Percentiles rank a stretch among this genome's conserved stretches.
Conservation (phyloP, 805 yeast species). For the Wilhelminamyces savonicus region DNA sequence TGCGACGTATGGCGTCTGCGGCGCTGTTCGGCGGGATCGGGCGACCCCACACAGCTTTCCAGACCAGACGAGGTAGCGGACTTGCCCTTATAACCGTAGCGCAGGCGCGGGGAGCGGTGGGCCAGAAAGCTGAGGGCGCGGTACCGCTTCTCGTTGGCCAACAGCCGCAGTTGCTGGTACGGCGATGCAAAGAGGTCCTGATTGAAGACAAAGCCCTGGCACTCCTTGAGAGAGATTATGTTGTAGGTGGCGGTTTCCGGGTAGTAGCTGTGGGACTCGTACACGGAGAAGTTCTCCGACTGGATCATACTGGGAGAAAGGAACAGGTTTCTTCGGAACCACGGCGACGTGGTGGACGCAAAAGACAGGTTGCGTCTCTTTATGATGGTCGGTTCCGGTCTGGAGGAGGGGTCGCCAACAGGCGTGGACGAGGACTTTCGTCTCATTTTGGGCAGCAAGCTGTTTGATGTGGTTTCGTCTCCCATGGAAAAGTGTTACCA, state of each 20-base stretch:
- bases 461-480: too few species aligned
- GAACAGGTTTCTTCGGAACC: conserved; percentile 51
- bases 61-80: too few species aligned
- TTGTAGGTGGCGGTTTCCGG: conserved; percentile 19
- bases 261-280: conserved; percentile 37
- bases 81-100: too few species aligned
- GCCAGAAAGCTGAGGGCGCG: conserved; percentile 17
- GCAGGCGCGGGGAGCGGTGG: conserved; percentile 1
- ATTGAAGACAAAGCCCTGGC: conserved; percentile 73
- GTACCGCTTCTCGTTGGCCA: conserved; percentile 26
- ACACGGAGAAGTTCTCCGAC: conserved; percentile 48
- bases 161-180: conserved; percentile 49
- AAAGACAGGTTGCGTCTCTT: conserved; percentile 20
- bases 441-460: too few species aligned
- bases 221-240: conserved; percentile 46
- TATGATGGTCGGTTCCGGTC: conserved; percentile 1
- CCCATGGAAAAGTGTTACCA: too few species aligned
- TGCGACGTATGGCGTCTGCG: too few species aligned
- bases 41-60: too few species aligned
- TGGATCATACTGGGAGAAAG: conserved; percentile 52
- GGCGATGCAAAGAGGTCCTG: conserved; percentile 72
- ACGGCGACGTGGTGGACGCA: conserved; percentile 41
- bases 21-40: too few species aligned
- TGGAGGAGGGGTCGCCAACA: not conserved
- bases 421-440: too few species aligned